Evolutionary conservation across 768 basidiomycete species (phyloP).

Genomic region (Tephrocybe sp.): DNA sequence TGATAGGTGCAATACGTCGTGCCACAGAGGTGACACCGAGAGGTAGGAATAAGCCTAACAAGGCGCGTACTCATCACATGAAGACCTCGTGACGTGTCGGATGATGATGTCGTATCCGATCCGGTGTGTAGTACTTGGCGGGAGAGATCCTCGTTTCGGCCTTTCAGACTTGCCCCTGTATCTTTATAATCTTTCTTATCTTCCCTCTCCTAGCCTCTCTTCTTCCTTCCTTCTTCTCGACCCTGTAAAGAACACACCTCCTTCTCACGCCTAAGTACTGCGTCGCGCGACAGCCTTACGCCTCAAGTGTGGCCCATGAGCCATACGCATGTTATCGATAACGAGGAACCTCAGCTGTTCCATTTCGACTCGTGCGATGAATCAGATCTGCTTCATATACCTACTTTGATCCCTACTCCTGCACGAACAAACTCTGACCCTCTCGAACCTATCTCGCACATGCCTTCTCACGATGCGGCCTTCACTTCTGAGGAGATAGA

Average conservation of each 20-base stretch:
- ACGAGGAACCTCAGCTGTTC: conserved; percentile 46
- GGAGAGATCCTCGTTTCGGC: conserved; percentile 32
- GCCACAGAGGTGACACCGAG: too few species aligned
- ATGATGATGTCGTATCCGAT: conserved; percentile 11
- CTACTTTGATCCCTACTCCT: conserved; percentile 6
- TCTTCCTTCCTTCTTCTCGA: conserved; percentile 14
- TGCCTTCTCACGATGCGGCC: conserved; percentile 29
- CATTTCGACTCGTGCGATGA: conserved; percentile 50
- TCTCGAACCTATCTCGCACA: conserved; percentile 12
- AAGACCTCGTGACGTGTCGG: conserved; percentile 13
- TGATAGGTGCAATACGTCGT: too few species aligned
- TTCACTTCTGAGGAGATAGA: conserved; percentile 29
- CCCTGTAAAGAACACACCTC: conserved; percentile 14
- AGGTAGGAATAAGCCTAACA: too few species aligned
- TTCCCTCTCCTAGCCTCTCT: conserved; percentile 4
- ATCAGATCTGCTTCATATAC: conserved; percentile 9
- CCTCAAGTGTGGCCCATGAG: conserved; percentile 22
- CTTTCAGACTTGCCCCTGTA: conserved; percentile 25
- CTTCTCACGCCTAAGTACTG: conserved; percentile 15
- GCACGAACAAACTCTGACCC: conserved; percentile 11
- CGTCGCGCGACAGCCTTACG: neutral
- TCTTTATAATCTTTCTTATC: conserved; percentile 10
- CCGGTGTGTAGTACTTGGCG: conserved; percentile 23
- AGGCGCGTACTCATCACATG: conserved; percentile 9
- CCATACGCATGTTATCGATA: conserved; percentile 52